Evolutionary conservation across 2,329 filamentous ascomycete genomes (phyloP), one percentile per base, ranked within the genome.

Genomic region (Epichloe amarillans): DNA sequence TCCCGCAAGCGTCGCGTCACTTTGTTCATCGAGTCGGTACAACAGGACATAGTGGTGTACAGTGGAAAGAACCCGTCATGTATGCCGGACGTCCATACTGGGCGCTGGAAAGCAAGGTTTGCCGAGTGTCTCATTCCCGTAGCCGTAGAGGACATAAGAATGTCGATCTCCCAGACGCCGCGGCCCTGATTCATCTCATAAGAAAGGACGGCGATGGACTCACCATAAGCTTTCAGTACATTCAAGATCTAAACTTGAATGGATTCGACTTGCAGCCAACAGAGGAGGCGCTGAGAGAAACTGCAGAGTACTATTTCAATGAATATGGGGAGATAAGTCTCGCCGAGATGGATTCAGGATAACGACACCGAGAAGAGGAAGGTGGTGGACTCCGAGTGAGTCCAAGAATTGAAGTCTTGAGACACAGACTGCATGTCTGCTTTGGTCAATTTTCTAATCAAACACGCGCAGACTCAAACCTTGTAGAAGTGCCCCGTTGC

Each of bases 51-150:
- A 12, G 30, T 51, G 10, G 46, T 62, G 3, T 62, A 56, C 21
- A 23, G 49, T 10, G 60, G 60, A 0, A 39, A n/a, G 14, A 57
- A 61, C 51, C 48, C 21, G 47, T 53, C 6, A 50, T 62, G 10
- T 63, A 56, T 39, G 61, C 57, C 1, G 60, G 53, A 4, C 47
- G 51, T 3, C 52, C 62, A 19, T 55, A 60, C n/a, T 61, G 57
- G 55, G 54, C 56, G 10, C 54, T 63, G 8, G 61, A 63, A 52
- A 52, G 54, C 7, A 61, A 62, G 47, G 37, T 63, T 12, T 55
- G 60, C 23, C 56, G 61, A 1, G 53, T 62, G 14, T 53, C 54
- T 15, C 45, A 57, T 33, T 52, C 50, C 11, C 23, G 11, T 26
- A 47, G 49, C 35, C 43, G 45, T 10, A 37, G 46, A 30, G 17